Evolutionary conservation across 2,329 filamentous ascomycete genomes (phyloP), one percentile per base, ranked within the genome.

Genomic region (Ophiocordyceps camponoti-rufipedis): DNA sequence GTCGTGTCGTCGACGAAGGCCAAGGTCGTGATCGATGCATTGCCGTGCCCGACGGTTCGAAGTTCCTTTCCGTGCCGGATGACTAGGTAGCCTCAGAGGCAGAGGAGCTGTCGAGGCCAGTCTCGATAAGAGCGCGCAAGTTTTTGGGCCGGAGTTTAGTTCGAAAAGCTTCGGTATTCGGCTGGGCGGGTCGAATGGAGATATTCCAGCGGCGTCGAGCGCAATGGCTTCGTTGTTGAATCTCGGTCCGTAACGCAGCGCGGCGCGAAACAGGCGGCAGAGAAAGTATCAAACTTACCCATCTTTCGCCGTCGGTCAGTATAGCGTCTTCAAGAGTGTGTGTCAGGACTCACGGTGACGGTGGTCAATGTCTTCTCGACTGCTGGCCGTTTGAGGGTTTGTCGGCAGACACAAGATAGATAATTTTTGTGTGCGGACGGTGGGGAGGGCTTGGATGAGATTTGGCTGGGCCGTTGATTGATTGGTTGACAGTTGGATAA

Each of bases 271-370:
- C 16, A 28, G 44, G 44, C 9, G 50, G 50, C 48, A 42, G 38
- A 48, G 38, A 51, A 49, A 47, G 49, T 51, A 59, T 50, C 48
- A 32, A 55, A 60, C 74, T 77, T 77, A 78, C 74, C 74, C 74
- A 78, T 78, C 74, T 78, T 23, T 61, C 52, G 51, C 51, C 11
- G 47, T 40, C 50, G 54, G 61, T 71, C 59, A 71, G 66, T 58
- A 39, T 1, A 16, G 35, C 35, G 14, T 18, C 5, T 18, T 9
- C 4, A 56, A 61, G 53, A 48, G 48, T 3, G 45, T 47, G 48
- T 47, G 51, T 47, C 43, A 5, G 45, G 51, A 69, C 70, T 64
- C 67, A 72, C 69, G 64, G 58, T 71, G 66, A 66, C 62, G 57
- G 59, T 66, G 59, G 64, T 65, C 55, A 55, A 56, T 66, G 61